Evolutionary conservation across 2,329 filamentous ascomycete species (phyloP), one percentile per base, ranked within the genome.

Genomic region (Monilinia fructicola): DNA sequence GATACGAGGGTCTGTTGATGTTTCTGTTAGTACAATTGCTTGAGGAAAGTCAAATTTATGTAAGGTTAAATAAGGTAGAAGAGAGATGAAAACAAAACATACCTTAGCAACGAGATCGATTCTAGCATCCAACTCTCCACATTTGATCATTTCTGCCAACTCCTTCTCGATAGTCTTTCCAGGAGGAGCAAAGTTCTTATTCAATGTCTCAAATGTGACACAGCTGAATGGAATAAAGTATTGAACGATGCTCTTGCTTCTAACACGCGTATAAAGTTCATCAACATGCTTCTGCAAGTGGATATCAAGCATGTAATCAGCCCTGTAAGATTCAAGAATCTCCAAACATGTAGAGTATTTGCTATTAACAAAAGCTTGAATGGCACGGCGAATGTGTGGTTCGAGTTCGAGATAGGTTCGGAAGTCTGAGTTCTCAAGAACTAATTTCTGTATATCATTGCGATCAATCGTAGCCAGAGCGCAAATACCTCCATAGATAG

Each of bases 221-320:
- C 89, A 89, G 53, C 90, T 96, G 78, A 96, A 99, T 0, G 95
- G 93, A 31, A 92, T 84, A 73, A 97, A 90, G 79, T 97, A 98
- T 75, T 97, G 92, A 31, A 93, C 86, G 67, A 99, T 97, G 74
- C 93, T 94, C 80, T 97, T 97, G 74, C 85, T 90, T 67, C 95
- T 87, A 72, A 99, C 93, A 58, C 82, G 81, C 14, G 84, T 81
- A 79, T 93, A 95, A 26, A 99, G 82, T 1, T 81, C 79, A 48
- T 83, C 75, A 23, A 97, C 81, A 71, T 96, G 91, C 69, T 83
- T 86, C 67, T 91, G 88, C 9, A 99, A 84, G 77, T 97, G 90
- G 26, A 97, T 81, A 75, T 99, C 95, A 6, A 98, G 86, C n/a
- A 93, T 83, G 76, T 95, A 98, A 78, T 99, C 95, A 46, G 87